A percentile compares a stretch with the other conserved stretches of the same genome.
phyloP scores from a whole-genome alignment of 1,139 yeast genomes.

The Nakaseomyces uthaithaninus region DNA sequence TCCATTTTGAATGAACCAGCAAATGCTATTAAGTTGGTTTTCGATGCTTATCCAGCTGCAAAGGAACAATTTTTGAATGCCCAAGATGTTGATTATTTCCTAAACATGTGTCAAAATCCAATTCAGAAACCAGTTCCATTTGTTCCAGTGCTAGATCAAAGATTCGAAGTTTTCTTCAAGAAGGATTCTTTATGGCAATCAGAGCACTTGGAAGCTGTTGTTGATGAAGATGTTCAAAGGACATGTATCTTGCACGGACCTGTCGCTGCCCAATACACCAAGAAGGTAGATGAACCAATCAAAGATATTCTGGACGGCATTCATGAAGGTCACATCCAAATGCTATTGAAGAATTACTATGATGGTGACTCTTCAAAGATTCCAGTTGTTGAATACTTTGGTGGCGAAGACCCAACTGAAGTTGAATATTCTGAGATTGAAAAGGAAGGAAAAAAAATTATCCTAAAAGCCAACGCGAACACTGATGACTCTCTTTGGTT shows the following conservation, averaged over 20 bases:
- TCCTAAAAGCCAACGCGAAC: conserved; percentile 44
- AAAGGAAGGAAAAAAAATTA: conserved; percentile 32
- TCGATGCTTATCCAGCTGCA: conserved; percentile 63
- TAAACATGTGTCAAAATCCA: conserved; percentile 76
- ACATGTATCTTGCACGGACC: conserved; percentile 98
- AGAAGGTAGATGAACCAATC: conserved; percentile 83
- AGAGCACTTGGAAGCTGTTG: conserved; percentile 93
- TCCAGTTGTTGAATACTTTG: conserved; percentile 86
- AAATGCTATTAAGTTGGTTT: conserved; percentile 49
- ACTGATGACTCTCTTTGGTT: conserved; percentile 62
- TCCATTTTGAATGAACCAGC: conserved; percentile 62
- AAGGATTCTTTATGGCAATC: conserved; percentile 99
- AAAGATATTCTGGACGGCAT: conserved; percentile 80
- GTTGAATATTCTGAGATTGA: conserved; percentile 26
- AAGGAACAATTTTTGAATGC: conserved; percentile 79
- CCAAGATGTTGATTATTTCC: conserved; percentile 91
- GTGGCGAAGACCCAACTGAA: conserved; percentile 48
- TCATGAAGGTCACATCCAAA: conserved; percentile 81
- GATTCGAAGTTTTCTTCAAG: conserved; percentile 93
- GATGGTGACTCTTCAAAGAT: conserved; percentile 58
- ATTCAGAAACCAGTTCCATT: conserved; percentile 96
- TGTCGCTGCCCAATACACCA: conserved; percentile 91
- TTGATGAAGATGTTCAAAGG: conserved; percentile 93
- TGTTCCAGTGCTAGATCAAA: conserved; percentile 88
- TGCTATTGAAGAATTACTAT: conserved; percentile 62